Evolutionary conservation across 140 eudicot genomes (phyloP).

Genomic region (Anethum foeniculum): DNA sequence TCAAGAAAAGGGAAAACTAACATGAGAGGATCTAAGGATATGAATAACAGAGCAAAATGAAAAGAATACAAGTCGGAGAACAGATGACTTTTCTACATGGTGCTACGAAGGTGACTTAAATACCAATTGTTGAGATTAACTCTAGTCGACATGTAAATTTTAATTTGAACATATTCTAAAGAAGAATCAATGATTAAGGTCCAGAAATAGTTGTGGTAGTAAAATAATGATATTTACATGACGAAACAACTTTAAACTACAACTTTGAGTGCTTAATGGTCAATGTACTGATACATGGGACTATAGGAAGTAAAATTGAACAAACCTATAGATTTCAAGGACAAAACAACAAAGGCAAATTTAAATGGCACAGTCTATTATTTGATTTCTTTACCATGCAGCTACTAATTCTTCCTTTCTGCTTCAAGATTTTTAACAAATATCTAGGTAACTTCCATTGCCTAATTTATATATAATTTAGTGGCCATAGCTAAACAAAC

Average conservation of each 20-base stretch:
- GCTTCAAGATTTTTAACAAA: background rate
- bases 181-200: background rate
- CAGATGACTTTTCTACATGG: background rate
- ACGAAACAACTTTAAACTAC: background rate
- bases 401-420: background rate
- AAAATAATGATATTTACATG: background rate
- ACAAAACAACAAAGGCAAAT: background rate
- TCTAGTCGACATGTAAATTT: background rate
- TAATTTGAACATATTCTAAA: background rate
- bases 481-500: background rate
- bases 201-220: background rate
- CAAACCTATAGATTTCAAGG: background rate
- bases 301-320: background rate
- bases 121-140: background rate
- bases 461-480: background rate
- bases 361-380: background rate
- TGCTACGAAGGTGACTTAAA: background rate
- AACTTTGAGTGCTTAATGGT: background rate
- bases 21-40: background rate
- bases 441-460: background rate
- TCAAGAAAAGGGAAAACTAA: background rate
- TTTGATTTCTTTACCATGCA: background rate
- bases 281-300: background rate
- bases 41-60: background rate
- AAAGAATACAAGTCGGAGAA: background rate